A percentile compares a stretch with the other conserved stretches of the same genome.
phyloP scores from a whole-genome alignment of 139 green algal genomes.

The Yamagishiella unicocca region DNA sequence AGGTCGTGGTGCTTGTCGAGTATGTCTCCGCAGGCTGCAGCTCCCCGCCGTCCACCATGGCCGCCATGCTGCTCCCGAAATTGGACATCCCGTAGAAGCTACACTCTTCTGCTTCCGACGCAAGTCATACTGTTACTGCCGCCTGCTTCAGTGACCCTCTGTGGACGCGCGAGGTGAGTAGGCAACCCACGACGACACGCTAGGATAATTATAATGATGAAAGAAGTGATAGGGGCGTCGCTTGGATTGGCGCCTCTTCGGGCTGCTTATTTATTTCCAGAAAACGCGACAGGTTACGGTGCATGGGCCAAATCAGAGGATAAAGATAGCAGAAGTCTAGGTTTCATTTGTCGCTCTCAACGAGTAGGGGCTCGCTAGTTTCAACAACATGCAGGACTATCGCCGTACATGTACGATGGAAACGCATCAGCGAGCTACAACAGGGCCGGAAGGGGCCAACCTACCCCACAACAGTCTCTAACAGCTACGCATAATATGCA shows the following conservation, averaged over 20 bases:
- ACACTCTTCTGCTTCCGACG: not conserved
- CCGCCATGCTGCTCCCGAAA: slow-evolving; percentile 24
- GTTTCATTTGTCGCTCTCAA: no score
- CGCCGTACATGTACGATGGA: no score
- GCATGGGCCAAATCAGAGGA: no score
- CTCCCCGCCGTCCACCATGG: slow-evolving; percentile 8
- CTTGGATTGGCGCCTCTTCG: not conserved
- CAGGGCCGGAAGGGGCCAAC: no score
- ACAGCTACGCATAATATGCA: no score
- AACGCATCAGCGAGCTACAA: no score
- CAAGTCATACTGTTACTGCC: slow-evolving; percentile 21
- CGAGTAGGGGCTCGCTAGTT: no score
- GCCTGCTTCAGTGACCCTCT: not conserved
- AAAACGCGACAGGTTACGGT: no score
- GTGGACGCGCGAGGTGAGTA: not conserved
- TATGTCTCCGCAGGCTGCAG: slow-evolving; percentile 39
- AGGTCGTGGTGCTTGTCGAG: slow-evolving; percentile 24
- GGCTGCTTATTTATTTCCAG: not conserved
- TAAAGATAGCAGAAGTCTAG: no score
- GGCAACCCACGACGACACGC: not conserved
- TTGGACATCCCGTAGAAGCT: not conserved
- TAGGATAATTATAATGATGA: not conserved
- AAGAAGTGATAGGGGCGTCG: not conserved
- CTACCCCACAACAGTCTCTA: no score
- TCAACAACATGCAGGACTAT: no score